Base-by-base conservation (phyloP, 1,284 basidiomycete species). In the Marasmius fiardii region DNA sequence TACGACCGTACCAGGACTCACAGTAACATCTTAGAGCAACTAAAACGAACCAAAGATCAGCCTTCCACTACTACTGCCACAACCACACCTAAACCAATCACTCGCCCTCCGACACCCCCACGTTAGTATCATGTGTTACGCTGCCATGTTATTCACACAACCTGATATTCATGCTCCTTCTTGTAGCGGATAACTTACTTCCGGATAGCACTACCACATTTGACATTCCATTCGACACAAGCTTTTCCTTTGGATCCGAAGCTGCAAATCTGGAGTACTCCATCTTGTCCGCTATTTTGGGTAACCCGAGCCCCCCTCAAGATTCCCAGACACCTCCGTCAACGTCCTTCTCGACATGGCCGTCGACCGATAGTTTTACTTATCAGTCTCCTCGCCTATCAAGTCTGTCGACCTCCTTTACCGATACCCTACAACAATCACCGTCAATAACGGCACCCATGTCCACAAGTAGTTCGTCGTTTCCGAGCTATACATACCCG, bases 241-340 rank as follows among this genome's bases (percentile, higher is more conserved):
- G 73, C 64, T 86, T 85, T 67, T 66, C 82, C 39, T 93, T 93
- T 68, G 90, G 87, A 50, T 92, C 91, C 43, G 91, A 94, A 68
- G 90, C 90, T 16, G 92, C 92, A 14, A 94, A 93, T 68, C 78
- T 95, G 58, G 94, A 96, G 68, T 95, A 95, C 71, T 92, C 91
- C 48, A 94, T 95, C 59, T 80, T 96, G 6, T 92, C 90, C 34
- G 88, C 89, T n/a, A 95, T 96, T 70, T 79, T 96, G 47, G 90
- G 90, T 34, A 90, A 88, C 62, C 78, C 84, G 41, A 87, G 85
- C 64, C 83, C 83, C 7, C 78, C 82, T 48, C 85, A 85, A 52
- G 79, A 80, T 7, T 69, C 66, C 44, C 72, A 70, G 51, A 75
- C 66, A 52, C 73, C 74, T 50, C 76, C 72, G 43, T 75, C 72